Conservation (phyloP, 169 alveolate genomes). For the Eimeria sp. region DNA sequence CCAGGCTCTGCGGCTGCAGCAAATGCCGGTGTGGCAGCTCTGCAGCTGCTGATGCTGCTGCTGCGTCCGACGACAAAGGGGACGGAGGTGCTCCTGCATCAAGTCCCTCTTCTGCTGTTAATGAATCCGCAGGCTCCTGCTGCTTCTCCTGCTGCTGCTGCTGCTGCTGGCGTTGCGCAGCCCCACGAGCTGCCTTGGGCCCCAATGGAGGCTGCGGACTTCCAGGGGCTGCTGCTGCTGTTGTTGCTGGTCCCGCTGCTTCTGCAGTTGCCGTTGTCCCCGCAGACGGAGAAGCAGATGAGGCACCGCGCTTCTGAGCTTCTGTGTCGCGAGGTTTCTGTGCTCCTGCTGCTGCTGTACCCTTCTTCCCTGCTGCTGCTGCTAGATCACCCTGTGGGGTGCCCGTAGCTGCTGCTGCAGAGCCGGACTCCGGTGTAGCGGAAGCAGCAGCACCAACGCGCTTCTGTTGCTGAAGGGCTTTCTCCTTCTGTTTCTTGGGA, state of each 20-base stretch:
- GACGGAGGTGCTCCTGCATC: conserved; percentile 9
- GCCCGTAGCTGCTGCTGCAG: conserved; percentile 38
- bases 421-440: neutral
- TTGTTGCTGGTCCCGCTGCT: too few relatives aligned
- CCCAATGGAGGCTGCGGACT: neutral
- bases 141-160: neutral
- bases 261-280: neutral
- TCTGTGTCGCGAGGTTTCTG: neutral
- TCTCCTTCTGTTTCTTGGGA: neutral
- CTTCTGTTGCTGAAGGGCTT: conserved; percentile 37
- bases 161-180: conserved; percentile 36
- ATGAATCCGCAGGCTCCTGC: conserved; percentile 4
- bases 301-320: conserved; percentile 1
- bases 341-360: neutral
- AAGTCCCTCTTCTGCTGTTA: neutral
- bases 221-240: too few relatives aligned
- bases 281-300: neutral
- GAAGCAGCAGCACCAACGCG: conserved; percentile 29
- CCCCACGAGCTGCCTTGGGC: neutral
- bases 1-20: conserved; percentile 39
- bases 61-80: neutral
- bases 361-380: neutral
- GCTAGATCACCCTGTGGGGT: neutral
- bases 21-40: conserved; percentile 19
- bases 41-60: conserved; percentile 33